phyloP scores from a whole-genome alignment of 768 basidiomycete genomes.

The Wakefieldia striispora region DNA sequence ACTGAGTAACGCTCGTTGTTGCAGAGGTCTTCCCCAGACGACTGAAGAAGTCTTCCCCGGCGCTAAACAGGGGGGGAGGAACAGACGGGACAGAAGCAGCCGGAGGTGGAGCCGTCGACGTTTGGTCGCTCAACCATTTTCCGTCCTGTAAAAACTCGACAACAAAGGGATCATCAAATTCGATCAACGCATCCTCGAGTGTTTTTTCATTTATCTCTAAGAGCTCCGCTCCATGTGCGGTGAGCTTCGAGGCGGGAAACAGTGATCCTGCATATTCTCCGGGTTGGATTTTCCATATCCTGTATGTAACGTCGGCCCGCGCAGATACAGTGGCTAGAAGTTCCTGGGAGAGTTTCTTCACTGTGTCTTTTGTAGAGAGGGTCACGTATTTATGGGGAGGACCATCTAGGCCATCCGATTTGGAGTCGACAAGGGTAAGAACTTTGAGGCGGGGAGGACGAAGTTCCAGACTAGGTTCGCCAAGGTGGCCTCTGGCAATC shows the following conservation, averaged over 20 bases:
- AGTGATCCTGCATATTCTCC: slow-evolving; percentile 33
- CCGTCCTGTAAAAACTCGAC: slow-evolving; percentile 69
- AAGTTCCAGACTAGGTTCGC: slow-evolving; percentile 62
- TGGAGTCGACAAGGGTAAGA: slow-evolving; percentile 39
- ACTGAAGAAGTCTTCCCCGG: slow-evolving; percentile 55
- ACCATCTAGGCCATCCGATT: slow-evolving; percentile 27
- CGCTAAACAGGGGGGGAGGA: slow-evolving; percentile 51
- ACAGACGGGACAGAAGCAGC: slow-evolving; percentile 19
- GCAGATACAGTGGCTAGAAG: slow-evolving; percentile 40
- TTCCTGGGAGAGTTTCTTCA: slow-evolving; percentile 40
- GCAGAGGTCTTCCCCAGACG: slow-evolving; percentile 31
- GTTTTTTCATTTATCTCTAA: slow-evolving; percentile 44
- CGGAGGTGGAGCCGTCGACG: background rate
- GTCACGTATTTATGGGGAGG: slow-evolving; percentile 37
- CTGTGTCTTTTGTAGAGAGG: slow-evolving; percentile 52
- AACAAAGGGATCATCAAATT: slow-evolving; percentile 66
- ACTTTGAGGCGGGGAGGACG: slow-evolving; percentile 65
- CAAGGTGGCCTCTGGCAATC: slow-evolving; percentile 53
- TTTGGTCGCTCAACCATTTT: slow-evolving; percentile 54
- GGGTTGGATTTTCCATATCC: slow-evolving; percentile 61
- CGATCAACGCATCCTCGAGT: slow-evolving; percentile 57
- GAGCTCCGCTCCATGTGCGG: slow-evolving; percentile 36
- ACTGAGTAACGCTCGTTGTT: slow-evolving; percentile 23
- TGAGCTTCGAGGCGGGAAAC: slow-evolving; percentile 28
- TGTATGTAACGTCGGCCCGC: slow-evolving; percentile 41